Percentiles rank a stretch among this genome's conserved stretches.
Evolutionary conservation across 1,139 yeast genomes (phyloP).

Genomic region (Debaryomycetaceae sp.): DNA sequence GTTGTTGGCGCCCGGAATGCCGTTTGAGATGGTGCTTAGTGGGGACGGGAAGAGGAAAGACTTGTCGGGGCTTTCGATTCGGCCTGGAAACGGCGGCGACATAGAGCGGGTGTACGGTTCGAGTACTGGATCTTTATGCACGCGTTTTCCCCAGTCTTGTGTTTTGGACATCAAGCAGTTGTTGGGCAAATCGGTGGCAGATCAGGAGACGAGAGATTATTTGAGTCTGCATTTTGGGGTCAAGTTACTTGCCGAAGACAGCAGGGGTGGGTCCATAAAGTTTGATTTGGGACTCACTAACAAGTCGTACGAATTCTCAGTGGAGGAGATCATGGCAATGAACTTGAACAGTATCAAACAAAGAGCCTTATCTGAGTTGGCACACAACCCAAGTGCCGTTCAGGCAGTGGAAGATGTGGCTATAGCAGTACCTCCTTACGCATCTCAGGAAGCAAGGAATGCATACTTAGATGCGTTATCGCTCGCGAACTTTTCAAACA

Average conservation of each 20-base stretch:
- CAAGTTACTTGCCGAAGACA: conserved; percentile 36
- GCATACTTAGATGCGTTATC: conserved; percentile 73
- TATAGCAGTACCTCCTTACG: conserved; percentile 74
- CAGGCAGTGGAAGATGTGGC: conserved; percentile 59
- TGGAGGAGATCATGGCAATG: conserved; percentile 87
- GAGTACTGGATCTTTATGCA: conserved; percentile 63
- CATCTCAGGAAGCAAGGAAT: conserved; percentile 59
- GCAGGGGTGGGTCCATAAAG: conserved; percentile 50
- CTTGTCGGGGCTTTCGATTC: conserved; percentile 69
- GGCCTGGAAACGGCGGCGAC: conserved; percentile 39
- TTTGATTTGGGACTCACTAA: conserved; percentile 49
- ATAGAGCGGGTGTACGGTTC: conserved; percentile 79
- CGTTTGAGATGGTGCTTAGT: conserved; percentile 82
- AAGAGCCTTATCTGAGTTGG: conserved; percentile 54
- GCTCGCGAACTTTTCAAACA: conserved; percentile 60
- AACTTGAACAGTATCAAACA: conserved; percentile 58
- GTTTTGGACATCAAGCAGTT: conserved; percentile 65
- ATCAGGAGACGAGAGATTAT: conserved; percentile 43
- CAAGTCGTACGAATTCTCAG: conserved; percentile 40
- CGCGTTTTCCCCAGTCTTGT: conserved; percentile 73
- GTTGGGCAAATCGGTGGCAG: conserved; percentile 61
- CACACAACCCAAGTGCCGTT: conserved; percentile 27
- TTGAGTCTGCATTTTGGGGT: conserved; percentile 59
- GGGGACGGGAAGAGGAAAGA: conserved; percentile 93
- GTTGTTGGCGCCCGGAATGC: conserved; percentile 85